A percentile compares a stretch with the other conserved stretches of the same genome.
These are phyloP conservation scores for Cyclotella distinguenda DNA, from an alignment of 108 stramenopile species.

Conservation along the genomic window DNA sequence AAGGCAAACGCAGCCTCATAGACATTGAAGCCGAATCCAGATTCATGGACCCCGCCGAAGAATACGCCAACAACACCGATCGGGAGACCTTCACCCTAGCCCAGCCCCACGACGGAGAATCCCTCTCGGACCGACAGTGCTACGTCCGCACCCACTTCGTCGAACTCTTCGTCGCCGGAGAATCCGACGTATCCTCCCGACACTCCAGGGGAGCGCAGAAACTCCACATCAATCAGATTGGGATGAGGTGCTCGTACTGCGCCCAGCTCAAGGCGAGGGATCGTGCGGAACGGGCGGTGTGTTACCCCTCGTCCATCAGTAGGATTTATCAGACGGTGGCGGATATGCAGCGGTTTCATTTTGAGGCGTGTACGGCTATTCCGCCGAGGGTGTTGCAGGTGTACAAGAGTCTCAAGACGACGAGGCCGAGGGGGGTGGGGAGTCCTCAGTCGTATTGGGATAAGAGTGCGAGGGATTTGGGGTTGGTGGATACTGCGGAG, in stretches of 20 bases:
- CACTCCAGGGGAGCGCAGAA: conserved; percentile 87
- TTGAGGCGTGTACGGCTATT: conserved; percentile 80
- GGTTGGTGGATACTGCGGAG: conserved; percentile 69
- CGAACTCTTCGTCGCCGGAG: conserved; percentile 79
- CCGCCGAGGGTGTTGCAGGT: conserved; percentile 60
- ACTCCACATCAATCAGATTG: conserved; percentile 75
- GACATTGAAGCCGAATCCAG: conserved; percentile 13
- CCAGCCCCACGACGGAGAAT: conserved; percentile 68
- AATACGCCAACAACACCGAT: conserved; percentile 45
- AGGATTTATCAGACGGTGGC: conserved; percentile 83
- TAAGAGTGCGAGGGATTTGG: conserved; percentile 74
- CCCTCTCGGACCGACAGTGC: conserved; percentile 82
- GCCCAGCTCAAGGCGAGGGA: conserved; percentile 71
- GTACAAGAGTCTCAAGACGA: conserved; percentile 83
- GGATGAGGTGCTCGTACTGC: conserved; percentile 84
- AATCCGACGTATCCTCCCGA: conserved; percentile 74
- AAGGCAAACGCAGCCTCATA: too few species aligned
- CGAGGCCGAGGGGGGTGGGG: conserved; percentile 79
- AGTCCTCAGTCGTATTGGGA: conserved; percentile 89
- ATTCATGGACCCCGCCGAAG: conserved; percentile 22
- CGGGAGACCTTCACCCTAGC: conserved; percentile 59
- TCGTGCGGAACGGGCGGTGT: conserved; percentile 85
- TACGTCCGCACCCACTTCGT: conserved; percentile 85
- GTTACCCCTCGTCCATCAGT: conserved; percentile 71
- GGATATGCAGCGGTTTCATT: conserved; percentile 90